These are phyloP conservation scores for Penstemon newberryi DNA, from an alignment of 257 asterid species.

Conservation along the genomic window DNA sequence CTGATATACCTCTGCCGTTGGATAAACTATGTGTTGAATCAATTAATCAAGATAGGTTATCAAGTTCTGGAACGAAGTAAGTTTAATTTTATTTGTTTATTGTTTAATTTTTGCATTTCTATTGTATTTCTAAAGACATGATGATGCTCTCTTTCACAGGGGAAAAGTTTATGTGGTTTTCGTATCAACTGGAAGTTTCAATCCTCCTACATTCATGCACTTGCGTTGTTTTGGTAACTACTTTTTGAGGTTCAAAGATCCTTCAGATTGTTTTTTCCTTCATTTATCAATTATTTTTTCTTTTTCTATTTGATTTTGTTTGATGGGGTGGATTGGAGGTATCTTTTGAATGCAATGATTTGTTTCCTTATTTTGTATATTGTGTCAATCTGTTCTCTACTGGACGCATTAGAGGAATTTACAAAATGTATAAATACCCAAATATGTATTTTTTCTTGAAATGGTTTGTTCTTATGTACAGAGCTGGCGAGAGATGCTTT, in stretches of 20 bases:
- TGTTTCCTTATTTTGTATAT: background rate
- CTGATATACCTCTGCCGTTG: constrained; percentile 43
- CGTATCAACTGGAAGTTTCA: constrained; percentile 89
- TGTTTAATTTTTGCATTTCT: background rate
- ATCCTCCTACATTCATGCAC: constrained; percentile 93
- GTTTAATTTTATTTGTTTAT: background rate
- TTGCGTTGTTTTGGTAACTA: constrained; percentile 79
- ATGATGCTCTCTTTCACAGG: constrained; percentile 28
- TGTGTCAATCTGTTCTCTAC: background rate
- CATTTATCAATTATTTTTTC: too few relatives aligned
- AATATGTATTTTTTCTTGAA: background rate
- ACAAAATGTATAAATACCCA: background rate
- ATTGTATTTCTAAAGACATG: background rate
- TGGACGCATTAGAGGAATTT: background rate
- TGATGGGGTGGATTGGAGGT: too few relatives aligned
- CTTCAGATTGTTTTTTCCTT: background rate
- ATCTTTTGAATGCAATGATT: background rate
- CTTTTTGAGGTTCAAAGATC: background rate
- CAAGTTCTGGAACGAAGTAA: constrained; percentile 40
- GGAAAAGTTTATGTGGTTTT: constrained; percentile 54
- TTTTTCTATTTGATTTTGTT: too few relatives aligned
- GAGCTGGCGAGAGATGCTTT: constrained; percentile 90
- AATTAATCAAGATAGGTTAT: constrained; percentile 27
- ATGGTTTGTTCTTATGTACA: constrained; percentile 30
- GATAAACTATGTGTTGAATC: constrained; percentile 48